phyloP scores from a whole-genome alignment of 768 basidiomycete species.

The Termitomyces sp. region DNA sequence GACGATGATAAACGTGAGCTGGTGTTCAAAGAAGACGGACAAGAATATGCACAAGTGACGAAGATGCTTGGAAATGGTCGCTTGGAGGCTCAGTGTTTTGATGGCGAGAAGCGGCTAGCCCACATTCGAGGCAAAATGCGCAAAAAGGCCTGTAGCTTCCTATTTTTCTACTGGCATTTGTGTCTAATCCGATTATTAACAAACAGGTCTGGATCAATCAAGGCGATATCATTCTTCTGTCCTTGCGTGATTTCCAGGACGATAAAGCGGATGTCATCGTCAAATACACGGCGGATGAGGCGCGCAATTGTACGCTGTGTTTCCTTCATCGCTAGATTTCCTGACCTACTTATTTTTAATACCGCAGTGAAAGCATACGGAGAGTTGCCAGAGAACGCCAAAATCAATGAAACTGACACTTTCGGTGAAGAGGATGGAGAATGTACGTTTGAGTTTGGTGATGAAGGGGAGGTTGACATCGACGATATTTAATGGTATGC shows the following conservation, averaged over 20 bases:
- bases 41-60: conserved; percentile 96
- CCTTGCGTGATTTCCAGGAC: conserved; percentile 97
- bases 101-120: conserved; percentile 95
- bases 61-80: conserved; percentile 99
- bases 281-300: conserved; percentile 97
- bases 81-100: conserved; percentile 94
- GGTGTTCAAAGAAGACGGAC: conserved; percentile 97
- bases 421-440: conserved; percentile 90
- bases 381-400: conserved; percentile 92
- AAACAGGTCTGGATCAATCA: conserved; percentile 99
- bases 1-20: conserved; percentile 98
- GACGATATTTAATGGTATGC: conserved; percentile 66
- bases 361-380: conserved; percentile 89
- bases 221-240: conserved; percentile 92
- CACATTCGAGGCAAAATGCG: conserved; percentile 99
- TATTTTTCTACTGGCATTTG: neutral
- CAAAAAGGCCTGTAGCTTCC: conserved; percentile 75
- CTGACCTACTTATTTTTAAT: neutral
- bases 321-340: neutral
- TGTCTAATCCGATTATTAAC: neutral
- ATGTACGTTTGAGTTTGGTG: conserved; percentile 86
- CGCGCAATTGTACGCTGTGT: conserved; percentile 59
- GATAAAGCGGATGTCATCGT: conserved; percentile 99
- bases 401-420: conserved; percentile 95
- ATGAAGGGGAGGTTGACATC: conserved; percentile 85